A percentile compares a stretch with the other conserved stretches of the same genome.
phyloP scores from a whole-genome alignment of 768 basidiomycete genomes.

The Mycena maculata region DNA sequence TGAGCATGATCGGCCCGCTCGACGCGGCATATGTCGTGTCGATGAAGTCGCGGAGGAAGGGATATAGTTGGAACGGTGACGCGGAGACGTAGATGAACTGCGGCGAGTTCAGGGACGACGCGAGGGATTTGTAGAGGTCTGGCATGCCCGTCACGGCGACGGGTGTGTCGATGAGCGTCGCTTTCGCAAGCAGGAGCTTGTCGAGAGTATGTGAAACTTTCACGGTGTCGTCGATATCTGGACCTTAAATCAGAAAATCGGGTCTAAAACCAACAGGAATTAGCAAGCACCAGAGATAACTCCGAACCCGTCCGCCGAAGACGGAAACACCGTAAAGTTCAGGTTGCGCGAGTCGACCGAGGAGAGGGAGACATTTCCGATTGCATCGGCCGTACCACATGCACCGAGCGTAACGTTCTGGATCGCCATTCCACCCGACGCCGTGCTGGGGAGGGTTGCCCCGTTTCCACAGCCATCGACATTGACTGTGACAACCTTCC shows the following conservation, averaged over 20 bases:
- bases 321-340: slow-evolving; percentile 49
- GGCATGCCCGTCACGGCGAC: slow-evolving; percentile 59
- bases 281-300: slow-evolving; percentile 54
- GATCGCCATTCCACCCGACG: slow-evolving; percentile 47
- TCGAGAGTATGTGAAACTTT: slow-evolving; percentile 56
- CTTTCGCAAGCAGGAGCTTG: slow-evolving; percentile 45
- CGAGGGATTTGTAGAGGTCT: slow-evolving; percentile 52
- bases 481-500: slow-evolving; percentile 46
- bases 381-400: slow-evolving; percentile 38
- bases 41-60: slow-evolving; percentile 57
- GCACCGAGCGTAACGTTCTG: slow-evolving; percentile 47
- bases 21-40: slow-evolving; percentile 47
- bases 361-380: slow-evolving; percentile 34
- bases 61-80: slow-evolving; percentile 58
- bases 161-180: slow-evolving; percentile 55
- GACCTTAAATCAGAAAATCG: not conserved
- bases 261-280: not conserved
- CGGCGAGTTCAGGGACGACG: slow-evolving; percentile 49
- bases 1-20: slow-evolving; percentile 52
- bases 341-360: slow-evolving; percentile 38
- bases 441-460: slow-evolving; percentile 43
- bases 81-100: slow-evolving; percentile 58
- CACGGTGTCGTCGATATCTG: slow-evolving; percentile 59
- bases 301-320: slow-evolving; percentile 52
- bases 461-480: slow-evolving; percentile 46